Evolutionary conservation across 495 filamentous ascomycete species (phyloP), one percentile per base, ranked within the genome.

Genomic region (Tuber umbilicatum): DNA sequence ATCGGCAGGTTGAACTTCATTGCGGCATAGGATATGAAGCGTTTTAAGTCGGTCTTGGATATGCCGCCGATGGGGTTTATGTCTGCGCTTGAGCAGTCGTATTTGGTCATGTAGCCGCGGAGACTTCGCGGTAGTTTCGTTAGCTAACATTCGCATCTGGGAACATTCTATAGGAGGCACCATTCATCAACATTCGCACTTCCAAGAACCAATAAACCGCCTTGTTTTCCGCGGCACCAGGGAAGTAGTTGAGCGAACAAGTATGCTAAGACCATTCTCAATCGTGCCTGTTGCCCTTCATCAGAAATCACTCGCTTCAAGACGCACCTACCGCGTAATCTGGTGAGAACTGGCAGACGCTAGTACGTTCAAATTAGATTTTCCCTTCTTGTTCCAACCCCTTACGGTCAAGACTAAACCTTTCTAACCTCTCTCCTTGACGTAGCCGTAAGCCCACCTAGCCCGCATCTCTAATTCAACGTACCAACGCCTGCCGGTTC

Each of bases 251-350:
- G 90, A 0, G 89, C 91, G 83, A 93, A 93, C 14, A 89, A 81
- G 81, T 97, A 97, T 1, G 91, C 87, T 0, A 90, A 86, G 3
- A 97, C 92, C 93, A 97, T 97, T 72, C 94, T 85, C 14, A 87
- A 82, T 2, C 93, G 85, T 3, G 93, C 93, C 81, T 81, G 43
- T 35, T 19, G n/a, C 16, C 5, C 17, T 27, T 72, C 69, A 80
- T 78, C 21, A 80, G 67, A 42, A 45, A 71, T 81, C 75, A 81
- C 79, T 78, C 75, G 38, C 68, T 37, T 35, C 7, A n/a, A 23
- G 1, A n/a, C 39, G 42, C 64, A 41, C n/a, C n/a, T n/a, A n/a
- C n/a, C n/a, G n/a, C n/a, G n/a, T n/a, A n/a, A n/a, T n/a, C n/a
- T n/a, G n/a, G n/a, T n/a, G n/a, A n/a, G n/a, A n/a, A n/a, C n/a